Base-by-base conservation (phyloP, 108 stramenopile genomes). In the Mayamaea pseudoterrestris region DNA sequence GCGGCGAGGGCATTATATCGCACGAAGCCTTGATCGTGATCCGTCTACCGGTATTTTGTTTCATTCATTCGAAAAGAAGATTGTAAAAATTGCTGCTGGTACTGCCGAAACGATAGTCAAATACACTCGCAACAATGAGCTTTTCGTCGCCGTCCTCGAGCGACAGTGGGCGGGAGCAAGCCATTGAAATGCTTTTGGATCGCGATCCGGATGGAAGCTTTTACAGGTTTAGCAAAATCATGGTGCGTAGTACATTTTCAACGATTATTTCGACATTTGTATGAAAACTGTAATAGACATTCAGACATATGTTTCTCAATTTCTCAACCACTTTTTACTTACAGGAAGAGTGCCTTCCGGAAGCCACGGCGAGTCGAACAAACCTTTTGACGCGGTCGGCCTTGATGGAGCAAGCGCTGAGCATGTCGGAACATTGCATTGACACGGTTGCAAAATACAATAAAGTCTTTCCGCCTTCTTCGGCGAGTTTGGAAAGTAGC, bases 141-240 rank as follows among this genome's bases (percentile, higher is more conserved):
- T 13, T 34, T 34, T 9, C 32, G 32, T 34, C 32, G 9, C 32
- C 32, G 32, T 34, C 32, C 13, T 34, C 32, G 32, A 34, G 32
- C 32, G 9, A 34, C 32, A 34, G 32, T 47, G 76, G 76, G 9
- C 57, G 79, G 5, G 74, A 80, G 45, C 63, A 56, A 35, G 87
- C 78, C 41, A 81, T 84, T 35, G 82, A 89, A 59, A 78, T 77
- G 29, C 65, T 84, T 5, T 60, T 89, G 50, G 87, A 89, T 50
- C 73, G 74, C 71, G 78, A 84, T 30, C 77, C 76, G 0, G 27
- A 60, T 26, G 87, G 87, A 3, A 57, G 64, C 27, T 76, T 63
- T 28, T 89, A 76, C 63, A 74, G 87, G 7, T 74, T 70, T 30
- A 37, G 65, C 34, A 55, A 61, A 45, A 58, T 78, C 27, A 52